phyloP scores from a whole-genome alignment of 352 stramenopile species.

The Phytophthora rubi region DNA sequence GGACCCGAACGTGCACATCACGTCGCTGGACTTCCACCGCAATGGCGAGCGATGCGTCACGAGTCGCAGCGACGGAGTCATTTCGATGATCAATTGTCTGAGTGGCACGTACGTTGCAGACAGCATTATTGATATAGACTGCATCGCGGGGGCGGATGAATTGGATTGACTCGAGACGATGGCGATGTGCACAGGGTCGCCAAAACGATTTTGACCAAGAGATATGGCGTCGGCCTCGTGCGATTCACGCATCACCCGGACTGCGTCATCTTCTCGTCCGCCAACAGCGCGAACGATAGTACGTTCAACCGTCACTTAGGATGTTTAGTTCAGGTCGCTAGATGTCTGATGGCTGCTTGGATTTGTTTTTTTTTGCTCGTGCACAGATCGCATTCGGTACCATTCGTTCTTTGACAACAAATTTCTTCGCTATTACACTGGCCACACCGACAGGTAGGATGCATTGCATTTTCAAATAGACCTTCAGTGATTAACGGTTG shows the following conservation, averaged over 20 bases:
- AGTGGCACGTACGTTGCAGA: slow-evolving; percentile 72
- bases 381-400: slow-evolving; percentile 82
- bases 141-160: no score
- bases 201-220: slow-evolving; percentile 88
- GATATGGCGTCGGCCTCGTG: slow-evolving; percentile 82
- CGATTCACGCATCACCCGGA: slow-evolving; percentile 84
- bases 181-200: slow-evolving; percentile 52
- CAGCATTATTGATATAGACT: not conserved
- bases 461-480: not conserved
- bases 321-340: not conserved
- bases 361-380: not conserved
- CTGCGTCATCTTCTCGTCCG: slow-evolving; percentile 87
- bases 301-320: slow-evolving; percentile 19
- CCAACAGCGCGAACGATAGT: slow-evolving; percentile 78
- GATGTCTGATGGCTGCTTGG: not conserved
- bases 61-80: slow-evolving; percentile 76
- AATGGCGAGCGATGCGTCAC: slow-evolving; percentile 80
- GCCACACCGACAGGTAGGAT: slow-evolving; percentile 71
- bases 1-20: slow-evolving; percentile 61
- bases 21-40: slow-evolving; percentile 81
- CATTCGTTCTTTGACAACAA: slow-evolving; percentile 91
- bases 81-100: slow-evolving; percentile 85
- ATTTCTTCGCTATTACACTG: slow-evolving; percentile 88
- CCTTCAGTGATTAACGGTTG: not conserved
- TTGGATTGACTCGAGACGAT: slow-evolving; percentile 7